phyloP scores from a whole-genome alignment of 495 filamentous ascomycete species.

The Penicillium canariense region DNA sequence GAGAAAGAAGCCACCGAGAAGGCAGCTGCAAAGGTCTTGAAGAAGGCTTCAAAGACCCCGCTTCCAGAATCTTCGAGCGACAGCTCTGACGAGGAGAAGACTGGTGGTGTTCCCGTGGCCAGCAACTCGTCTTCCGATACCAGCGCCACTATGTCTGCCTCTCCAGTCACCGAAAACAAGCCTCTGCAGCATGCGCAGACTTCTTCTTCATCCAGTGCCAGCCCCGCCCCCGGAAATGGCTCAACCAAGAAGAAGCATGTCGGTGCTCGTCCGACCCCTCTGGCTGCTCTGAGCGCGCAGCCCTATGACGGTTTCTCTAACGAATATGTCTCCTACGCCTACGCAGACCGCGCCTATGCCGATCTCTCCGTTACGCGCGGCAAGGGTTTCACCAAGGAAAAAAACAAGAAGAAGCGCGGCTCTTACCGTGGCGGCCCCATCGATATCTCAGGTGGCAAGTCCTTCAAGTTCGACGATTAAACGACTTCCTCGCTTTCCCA shows the following conservation, averaged over 20 bases:
- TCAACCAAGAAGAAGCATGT: constrained; percentile 51
- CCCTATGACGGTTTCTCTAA: constrained; percentile 57
- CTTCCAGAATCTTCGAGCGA: constrained; percentile 43
- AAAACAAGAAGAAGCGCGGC: constrained; percentile 92
- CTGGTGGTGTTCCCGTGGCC: constrained; percentile 14
- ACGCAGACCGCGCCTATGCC: constrained; percentile 80
- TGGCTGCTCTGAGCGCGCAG: constrained; percentile 45
- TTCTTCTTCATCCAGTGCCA: constrained; percentile 38
- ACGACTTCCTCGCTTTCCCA: constrained; percentile 3
- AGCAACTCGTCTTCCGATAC: constrained; percentile 25
- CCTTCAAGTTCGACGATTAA: constrained; percentile 87
- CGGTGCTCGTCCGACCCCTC: constrained; percentile 44
- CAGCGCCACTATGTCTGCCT: constrained; percentile 34
- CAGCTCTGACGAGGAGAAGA: constrained; percentile 25
- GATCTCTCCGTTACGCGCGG: constrained; percentile 89
- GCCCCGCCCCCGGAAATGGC: constrained; percentile 46
- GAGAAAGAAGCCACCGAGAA: constrained; percentile 30
- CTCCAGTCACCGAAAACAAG: constrained; percentile 29
- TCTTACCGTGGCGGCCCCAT: constrained; percentile 83
- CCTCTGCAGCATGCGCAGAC: constrained; percentile 31
- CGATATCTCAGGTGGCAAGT: constrained; percentile 63
- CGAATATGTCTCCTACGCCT: constrained; percentile 77
- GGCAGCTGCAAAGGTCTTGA: constrained; percentile 37
- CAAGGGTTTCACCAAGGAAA: constrained; percentile 99
- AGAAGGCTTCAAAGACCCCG: constrained; percentile 53